These are phyloP conservation scores for Abortiporus biennis DNA, from an alignment of 1,284 basidiomycete genomes.

Conservation along the genomic window DNA sequence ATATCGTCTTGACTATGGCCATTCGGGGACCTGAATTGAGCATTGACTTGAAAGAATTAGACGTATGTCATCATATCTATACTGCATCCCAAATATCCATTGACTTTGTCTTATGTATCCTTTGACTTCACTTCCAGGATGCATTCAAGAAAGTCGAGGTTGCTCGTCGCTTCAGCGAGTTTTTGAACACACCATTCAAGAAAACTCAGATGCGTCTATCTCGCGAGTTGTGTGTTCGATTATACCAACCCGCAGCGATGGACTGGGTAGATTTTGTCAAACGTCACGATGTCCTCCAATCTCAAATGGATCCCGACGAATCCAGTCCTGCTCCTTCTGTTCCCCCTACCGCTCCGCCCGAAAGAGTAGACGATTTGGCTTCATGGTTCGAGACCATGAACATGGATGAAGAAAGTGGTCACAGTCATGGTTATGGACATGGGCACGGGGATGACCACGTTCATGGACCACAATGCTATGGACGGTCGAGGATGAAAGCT, in stretches of 20 bases:
- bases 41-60: conserved; percentile 39
- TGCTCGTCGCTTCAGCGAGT: conserved; percentile 41
- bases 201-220: conserved; percentile 44
- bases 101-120: no score
- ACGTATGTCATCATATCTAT: conserved; percentile 29
- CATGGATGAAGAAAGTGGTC: conserved; percentile 1
- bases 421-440: not conserved
- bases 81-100: not conserved
- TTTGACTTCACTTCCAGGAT: conserved; percentile 22
- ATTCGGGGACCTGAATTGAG: conserved; percentile 43
- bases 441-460: not conserved
- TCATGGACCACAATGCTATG: conserved; percentile 4
- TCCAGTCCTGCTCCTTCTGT: no score
- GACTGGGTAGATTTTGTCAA: conserved; percentile 40
- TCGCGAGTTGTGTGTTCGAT: conserved; percentile 37
- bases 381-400: no score
- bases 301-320: conserved; percentile 11
- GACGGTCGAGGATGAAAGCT: conserved; percentile 32
- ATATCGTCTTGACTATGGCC: conserved; percentile 44
- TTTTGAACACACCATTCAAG: conserved; percentile 37
- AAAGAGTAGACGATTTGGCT: no score
- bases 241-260: conserved; percentile 33
- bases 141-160: conserved; percentile 37
- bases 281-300: conserved; percentile 27
- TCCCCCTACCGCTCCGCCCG: no score